Conservation (phyloP, 2,329 filamentous ascomycete species). For the Aspergillus sp. region DNA sequence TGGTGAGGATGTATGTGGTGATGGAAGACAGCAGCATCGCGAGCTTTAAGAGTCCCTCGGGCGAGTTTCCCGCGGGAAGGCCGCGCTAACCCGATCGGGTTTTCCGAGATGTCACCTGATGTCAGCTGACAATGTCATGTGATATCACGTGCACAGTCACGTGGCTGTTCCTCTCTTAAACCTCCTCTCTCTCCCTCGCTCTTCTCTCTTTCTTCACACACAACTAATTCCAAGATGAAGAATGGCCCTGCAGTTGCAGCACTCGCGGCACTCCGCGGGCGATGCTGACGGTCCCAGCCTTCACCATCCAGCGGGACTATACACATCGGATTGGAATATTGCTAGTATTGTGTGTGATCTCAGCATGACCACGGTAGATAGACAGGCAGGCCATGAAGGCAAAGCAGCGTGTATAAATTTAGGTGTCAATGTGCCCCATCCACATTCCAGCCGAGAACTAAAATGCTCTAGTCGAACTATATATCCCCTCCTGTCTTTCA, state of each 20-base stretch:
- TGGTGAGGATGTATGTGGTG: constrained; percentile 3
- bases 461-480: no score
- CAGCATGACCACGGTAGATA: no score
- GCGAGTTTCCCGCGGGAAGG: constrained; percentile 29
- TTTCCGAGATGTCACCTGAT: no score
- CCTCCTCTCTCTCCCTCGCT: constrained; percentile 5
- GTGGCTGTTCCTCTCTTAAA: constrained; percentile 7
- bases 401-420: no score
- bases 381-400: no score
- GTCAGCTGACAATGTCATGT: no score
- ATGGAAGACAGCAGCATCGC: constrained; percentile 13
- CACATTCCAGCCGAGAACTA: no score
- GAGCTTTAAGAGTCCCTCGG: constrained; percentile 16
- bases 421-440: no score
- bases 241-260: constrained; percentile 27
- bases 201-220: constrained; percentile 22
- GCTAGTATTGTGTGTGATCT: no score
- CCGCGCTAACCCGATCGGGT: constrained; percentile 14
- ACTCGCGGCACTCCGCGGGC: constrained; percentile 30
- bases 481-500: no score
- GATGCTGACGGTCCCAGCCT: constrained; percentile 29
- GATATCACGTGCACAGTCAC: constrained; percentile 1
- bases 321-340: constrained; percentile 30
- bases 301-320: constrained; percentile 24
- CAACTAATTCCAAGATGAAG: constrained; percentile 36